Percentiles rank a stretch among this genome's conserved stretches.
Conservation (phyloP, 768 basidiomycete genomes). For the Lactarius trivialis region DNA sequence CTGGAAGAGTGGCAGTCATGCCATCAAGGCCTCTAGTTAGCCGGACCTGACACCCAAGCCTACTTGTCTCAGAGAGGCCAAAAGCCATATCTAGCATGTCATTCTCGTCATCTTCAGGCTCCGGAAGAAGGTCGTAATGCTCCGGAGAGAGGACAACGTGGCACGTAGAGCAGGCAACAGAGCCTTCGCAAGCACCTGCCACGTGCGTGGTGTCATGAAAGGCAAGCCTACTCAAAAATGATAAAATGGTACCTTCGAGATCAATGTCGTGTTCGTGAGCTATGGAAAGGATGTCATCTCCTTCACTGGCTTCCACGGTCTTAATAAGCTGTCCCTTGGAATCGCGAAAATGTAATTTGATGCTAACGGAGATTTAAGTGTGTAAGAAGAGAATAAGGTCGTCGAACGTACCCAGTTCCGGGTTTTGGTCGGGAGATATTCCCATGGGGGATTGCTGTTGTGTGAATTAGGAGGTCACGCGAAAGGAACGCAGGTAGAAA, state of each 20-base stretch:
- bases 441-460: constrained; percentile 38
- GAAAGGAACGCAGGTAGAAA: neutral
- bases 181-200: constrained; percentile 92
- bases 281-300: constrained; percentile 84
- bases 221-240: neutral
- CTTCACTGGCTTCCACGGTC: constrained; percentile 88
- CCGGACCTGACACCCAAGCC: constrained; percentile 71
- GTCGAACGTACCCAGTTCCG: constrained; percentile 54
- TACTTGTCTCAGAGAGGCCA: constrained; percentile 89
- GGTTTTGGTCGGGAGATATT: constrained; percentile 51
- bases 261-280: constrained; percentile 96
- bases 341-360: constrained; percentile 88
- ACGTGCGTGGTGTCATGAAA: neutral
- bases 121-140: constrained; percentile 79
- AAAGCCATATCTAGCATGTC: constrained; percentile 99
- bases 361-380: constrained; percentile 38
- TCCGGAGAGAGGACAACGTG: constrained; percentile 83
- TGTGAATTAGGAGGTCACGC: neutral
- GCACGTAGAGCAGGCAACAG: constrained; percentile 95
- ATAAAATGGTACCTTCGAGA: constrained; percentile 62
- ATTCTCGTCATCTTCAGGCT: constrained; percentile 97
- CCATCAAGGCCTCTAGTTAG: constrained; percentile 81
- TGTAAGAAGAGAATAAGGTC: too few relatives aligned
- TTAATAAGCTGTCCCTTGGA: constrained; percentile 77
- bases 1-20: constrained; percentile 75